A percentile compares a stretch with the other conserved stretches of the same genome.
Conservation (phyloP, 2,329 filamentous ascomycete genomes). For the Sarocladium oryzae region DNA sequence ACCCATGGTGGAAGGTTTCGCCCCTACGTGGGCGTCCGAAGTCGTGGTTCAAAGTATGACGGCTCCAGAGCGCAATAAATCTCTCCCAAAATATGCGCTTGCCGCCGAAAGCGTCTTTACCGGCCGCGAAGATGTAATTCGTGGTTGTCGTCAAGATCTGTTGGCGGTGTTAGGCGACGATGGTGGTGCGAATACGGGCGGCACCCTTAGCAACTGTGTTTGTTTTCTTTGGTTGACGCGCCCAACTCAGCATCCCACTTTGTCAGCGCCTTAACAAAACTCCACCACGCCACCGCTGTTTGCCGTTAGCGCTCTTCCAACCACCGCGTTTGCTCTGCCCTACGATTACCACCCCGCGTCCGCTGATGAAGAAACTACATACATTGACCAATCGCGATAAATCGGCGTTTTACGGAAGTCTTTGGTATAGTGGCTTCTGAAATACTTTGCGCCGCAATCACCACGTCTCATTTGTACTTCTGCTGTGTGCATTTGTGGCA, state of each 20-base stretch:
- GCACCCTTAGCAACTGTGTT: constrained; percentile 9
- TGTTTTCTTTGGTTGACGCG: constrained; percentile 8
- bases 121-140: neutral
- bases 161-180: constrained; percentile 13
- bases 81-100: neutral
- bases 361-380: neutral
- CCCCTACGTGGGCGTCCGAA: constrained; percentile 14
- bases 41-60: neutral
- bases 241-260: constrained; percentile 1
- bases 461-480: too few species aligned
- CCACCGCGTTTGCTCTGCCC: too few species aligned
- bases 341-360: neutral
- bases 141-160: neutral
- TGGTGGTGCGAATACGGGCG: neutral
- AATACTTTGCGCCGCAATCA: too few species aligned
- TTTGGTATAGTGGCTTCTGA: too few species aligned
- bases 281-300: neutral
- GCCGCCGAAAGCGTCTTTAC: neutral
- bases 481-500: too few species aligned
- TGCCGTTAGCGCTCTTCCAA: too few species aligned
- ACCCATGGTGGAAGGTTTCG: constrained; percentile 46
- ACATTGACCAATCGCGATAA: neutral
- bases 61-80: neutral
- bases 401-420: neutral
- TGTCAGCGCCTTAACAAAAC: neutral